A percentile compares a stretch with the other conserved stretches of the same genome.
These are phyloP conservation scores for Pseudocercospora fuligena DNA, from an alignment of 2,329 filamentous ascomycete species.

Conservation along the genomic window DNA sequence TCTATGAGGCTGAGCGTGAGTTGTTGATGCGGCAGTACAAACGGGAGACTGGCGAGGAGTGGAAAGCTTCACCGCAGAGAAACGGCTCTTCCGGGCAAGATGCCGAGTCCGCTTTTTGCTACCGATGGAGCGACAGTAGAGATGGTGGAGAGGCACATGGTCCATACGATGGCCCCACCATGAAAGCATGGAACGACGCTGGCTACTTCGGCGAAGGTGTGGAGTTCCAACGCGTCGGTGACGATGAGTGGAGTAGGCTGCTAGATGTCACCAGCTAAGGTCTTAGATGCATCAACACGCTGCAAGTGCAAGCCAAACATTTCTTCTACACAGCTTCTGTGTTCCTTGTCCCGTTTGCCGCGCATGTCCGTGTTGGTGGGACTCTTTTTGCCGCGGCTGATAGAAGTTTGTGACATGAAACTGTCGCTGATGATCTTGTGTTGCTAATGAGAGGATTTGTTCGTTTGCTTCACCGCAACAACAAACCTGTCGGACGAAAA, in stretches of 20 bases:
- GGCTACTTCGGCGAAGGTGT: slow-evolving; percentile 93
- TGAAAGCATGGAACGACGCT: slow-evolving; percentile 88
- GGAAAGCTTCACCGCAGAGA: slow-evolving; percentile 58
- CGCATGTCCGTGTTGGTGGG: neutral
- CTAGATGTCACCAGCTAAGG: slow-evolving; percentile 43
- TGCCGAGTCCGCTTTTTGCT: slow-evolving; percentile 60
- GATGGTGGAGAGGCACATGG: slow-evolving; percentile 81
- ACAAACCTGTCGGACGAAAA: neutral
- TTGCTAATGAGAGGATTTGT: neutral
- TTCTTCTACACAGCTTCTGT: neutral
- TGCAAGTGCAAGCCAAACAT: neutral
- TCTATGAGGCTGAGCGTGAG: slow-evolving; percentile 90
- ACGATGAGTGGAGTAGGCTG: slow-evolving; percentile 49
- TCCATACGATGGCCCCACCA: slow-evolving; percentile 81
- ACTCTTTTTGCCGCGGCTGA: neutral
- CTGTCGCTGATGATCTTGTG: neutral
- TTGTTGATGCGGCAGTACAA: slow-evolving; percentile 80
- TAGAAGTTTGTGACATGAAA: neutral
- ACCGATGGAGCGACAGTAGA: slow-evolving; percentile 85
- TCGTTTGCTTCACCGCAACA: slow-evolving; percentile 18
- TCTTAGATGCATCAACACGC: neutral
- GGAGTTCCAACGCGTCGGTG: slow-evolving; percentile 56
- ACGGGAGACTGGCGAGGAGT: slow-evolving; percentile 84
- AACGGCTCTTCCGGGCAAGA: slow-evolving; percentile 23
- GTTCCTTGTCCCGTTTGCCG: neutral